Evolutionary conservation across 768 basidiomycete species (phyloP), one percentile per base, ranked within the genome.

Genomic region (Termitomyces eurrhizus): DNA sequence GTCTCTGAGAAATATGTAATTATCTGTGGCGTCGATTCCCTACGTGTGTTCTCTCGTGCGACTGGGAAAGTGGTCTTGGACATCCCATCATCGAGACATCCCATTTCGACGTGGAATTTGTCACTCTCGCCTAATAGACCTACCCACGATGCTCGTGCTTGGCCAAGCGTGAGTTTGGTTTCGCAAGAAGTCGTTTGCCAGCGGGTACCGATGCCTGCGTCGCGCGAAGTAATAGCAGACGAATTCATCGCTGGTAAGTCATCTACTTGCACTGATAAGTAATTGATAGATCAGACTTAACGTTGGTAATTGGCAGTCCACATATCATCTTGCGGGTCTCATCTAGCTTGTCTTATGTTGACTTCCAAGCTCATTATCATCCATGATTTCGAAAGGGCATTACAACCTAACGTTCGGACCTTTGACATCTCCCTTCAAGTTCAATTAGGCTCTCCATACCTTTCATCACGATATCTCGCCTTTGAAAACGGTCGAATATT

Each of bases 1-100:
- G 71, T 92, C 58, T 80, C 79, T 57, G 73, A 77, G 48, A 70
- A 73, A 8, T 81, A 88, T 66, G 80, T 83, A 0, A 84, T 92
- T 64, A 70, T 92, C 32, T 88, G 85, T 52, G 82, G 83, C 6
- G 67, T 67, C 1, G 63, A 65, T 21, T 70, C 75, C 9, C 66
- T 92, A 39, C 78, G 85, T 9, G 75, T 87, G 9, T 90, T 85
- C 62, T 78, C 78, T 32, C 78, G 87, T 16, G 64, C 70, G 21
- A 76, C 75, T 0, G 83, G 82, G 18, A 67, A 69, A 3, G 66
- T 77, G 50, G 75, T 84, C 7, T 67, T 85, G 50, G 75, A 80
- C 36, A 62, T 85, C 5, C 69, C 78, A 5, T 73, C 78, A 3
- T 66, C 69, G n/a, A 66, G 72, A 13, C 49, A 69, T 33, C 67